Percentiles rank a stretch among this genome's conserved stretches.
Conservation (phyloP, 106 monocot species). For the Vanilla planifolia region DNA sequence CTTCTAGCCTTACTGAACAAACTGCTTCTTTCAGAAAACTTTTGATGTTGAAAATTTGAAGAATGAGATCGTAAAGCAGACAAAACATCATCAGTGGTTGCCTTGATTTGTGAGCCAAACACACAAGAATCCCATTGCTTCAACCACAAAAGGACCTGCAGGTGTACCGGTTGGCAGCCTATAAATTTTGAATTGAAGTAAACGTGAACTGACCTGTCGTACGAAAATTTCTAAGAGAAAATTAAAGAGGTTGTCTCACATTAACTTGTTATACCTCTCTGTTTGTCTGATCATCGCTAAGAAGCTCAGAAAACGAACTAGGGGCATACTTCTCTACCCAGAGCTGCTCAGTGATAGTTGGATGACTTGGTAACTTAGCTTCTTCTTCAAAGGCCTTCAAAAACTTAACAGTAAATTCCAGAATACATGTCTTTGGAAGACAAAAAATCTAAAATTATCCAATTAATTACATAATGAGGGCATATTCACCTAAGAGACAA, state of each 20-base stretch:
- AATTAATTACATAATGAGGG: too few relatives aligned
- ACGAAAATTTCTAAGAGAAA: not conserved
- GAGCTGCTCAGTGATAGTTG: constrained; percentile 54
- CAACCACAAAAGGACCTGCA: constrained; percentile 85
- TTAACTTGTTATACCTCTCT: constrained; percentile 48
- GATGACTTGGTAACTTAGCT: constrained; percentile 18
- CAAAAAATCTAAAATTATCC: not conserved
- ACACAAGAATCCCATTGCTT: constrained; percentile 98
- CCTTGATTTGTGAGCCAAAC: constrained; percentile 80
- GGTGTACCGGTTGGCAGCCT: not conserved
- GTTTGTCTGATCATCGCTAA: constrained; percentile 96
- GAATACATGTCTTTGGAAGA: not conserved
- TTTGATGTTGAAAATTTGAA: constrained; percentile 42
- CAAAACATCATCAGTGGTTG: constrained; percentile 87
- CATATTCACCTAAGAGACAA: too few relatives aligned
- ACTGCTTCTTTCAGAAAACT: constrained; percentile 23
- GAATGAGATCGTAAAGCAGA: constrained; percentile 65
- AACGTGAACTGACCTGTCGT: not conserved
- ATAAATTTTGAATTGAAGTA: not conserved
- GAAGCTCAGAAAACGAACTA: constrained; percentile 83
- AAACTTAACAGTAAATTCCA: not conserved
- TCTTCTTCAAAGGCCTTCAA: constrained; percentile 72
- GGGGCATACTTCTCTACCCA: constrained; percentile 99
- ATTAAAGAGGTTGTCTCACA: not conserved
- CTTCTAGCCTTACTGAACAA: constrained; percentile 27